phyloP scores from a whole-genome alignment of 129 eudicot species.

The Logfia minima region DNA sequence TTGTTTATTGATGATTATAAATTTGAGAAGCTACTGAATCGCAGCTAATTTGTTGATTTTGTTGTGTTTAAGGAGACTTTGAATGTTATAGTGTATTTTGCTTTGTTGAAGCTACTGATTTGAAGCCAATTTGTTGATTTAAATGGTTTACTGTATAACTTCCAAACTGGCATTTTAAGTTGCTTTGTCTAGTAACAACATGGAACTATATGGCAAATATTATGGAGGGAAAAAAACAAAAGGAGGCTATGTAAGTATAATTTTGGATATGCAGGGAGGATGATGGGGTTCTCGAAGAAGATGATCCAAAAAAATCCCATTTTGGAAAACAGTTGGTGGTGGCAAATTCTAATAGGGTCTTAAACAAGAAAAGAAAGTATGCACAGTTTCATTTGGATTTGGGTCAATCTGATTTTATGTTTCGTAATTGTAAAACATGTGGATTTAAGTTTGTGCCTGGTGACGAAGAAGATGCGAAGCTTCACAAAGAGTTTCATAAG shows the following conservation, averaged over 20 bases:
- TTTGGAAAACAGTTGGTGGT: constrained; percentile 12
- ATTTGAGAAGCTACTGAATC: too few relatives aligned
- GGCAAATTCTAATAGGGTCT: constrained; percentile 27
- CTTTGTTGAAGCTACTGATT: background rate
- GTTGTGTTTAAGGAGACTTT: background rate
- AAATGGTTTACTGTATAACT: too few relatives aligned
- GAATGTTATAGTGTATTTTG: background rate
- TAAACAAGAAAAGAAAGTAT: constrained; percentile 75
- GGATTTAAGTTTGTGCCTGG: constrained; percentile 83
- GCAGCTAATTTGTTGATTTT: background rate
- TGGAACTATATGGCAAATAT: too few relatives aligned
- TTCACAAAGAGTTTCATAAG: constrained; percentile 73
- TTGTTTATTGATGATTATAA: too few relatives aligned
- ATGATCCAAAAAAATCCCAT: constrained; percentile 7
- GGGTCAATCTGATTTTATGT: constrained; percentile 84
- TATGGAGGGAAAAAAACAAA: too few relatives aligned
- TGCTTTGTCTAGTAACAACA: too few relatives aligned
- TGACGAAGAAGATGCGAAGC: constrained; percentile 64
- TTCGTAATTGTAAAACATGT: constrained; percentile 65
- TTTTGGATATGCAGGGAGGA: constrained; percentile 16
- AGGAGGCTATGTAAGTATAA: background rate
- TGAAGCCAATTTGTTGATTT: background rate
- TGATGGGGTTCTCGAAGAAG: constrained; percentile 21
- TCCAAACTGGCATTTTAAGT: too few relatives aligned
- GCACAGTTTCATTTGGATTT: constrained; percentile 77